Percentiles rank a stretch among this genome's conserved stretches.
These are phyloP conservation scores for Trichosanthes truncata DNA, from an alignment of 306 rosid genomes.

Conservation along the genomic window DNA sequence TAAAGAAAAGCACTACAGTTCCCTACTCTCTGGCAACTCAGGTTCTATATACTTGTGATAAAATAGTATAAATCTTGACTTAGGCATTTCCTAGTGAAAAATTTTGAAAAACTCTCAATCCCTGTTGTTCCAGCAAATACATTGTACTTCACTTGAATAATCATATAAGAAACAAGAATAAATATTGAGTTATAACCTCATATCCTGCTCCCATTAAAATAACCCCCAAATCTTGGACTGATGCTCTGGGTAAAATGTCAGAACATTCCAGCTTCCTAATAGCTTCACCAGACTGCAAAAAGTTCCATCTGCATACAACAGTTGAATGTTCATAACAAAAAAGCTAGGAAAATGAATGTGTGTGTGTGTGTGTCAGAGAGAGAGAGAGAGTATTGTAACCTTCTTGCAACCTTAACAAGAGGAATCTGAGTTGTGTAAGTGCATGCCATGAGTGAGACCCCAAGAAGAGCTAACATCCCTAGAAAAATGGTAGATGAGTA, in stretches of 20 bases:
- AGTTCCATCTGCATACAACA: constrained; percentile 60
- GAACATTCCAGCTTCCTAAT: constrained; percentile 80
- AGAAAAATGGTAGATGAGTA: constrained; percentile 71
- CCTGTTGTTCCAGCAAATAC: not conserved
- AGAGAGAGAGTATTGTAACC: constrained; percentile 31
- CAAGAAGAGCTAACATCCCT: constrained; percentile 58
- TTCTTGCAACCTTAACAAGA: constrained; percentile 78
- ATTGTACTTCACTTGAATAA: not conserved
- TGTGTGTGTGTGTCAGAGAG: not conserved
- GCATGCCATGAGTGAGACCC: constrained; percentile 88
- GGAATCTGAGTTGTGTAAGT: constrained; percentile 94
- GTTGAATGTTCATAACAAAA: constrained; percentile 6
- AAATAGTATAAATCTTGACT: not conserved
- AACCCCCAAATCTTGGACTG: constrained; percentile 72
- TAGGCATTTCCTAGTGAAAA: not conserved
- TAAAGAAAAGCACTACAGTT: not conserved
- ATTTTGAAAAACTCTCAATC: not conserved
- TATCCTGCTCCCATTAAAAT: constrained; percentile 93
- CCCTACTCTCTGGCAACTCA: not conserved
- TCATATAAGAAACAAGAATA: constrained; percentile 1
- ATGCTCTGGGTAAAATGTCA: constrained; percentile 70
- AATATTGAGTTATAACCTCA: constrained; percentile 41
- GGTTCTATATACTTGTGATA: not conserved
- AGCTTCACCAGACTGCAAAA: constrained; percentile 62
- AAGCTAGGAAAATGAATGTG: not conserved